Evolutionary conservation across 2,329 filamentous ascomycete genomes (phyloP), one percentile per base, ranked within the genome.

Genomic region (Pezicula carpinea): DNA sequence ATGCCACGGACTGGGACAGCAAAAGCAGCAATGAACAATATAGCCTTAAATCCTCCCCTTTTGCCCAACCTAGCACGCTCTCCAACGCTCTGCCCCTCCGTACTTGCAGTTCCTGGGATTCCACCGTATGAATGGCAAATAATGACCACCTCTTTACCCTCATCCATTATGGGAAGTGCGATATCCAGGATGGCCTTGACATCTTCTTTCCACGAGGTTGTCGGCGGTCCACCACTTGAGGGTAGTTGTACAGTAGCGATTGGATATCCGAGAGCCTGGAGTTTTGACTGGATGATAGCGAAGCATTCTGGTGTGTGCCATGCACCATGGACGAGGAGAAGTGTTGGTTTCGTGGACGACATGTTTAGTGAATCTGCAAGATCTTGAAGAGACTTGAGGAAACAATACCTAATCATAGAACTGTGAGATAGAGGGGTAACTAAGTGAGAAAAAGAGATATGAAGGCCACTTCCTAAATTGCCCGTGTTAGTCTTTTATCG

Each of bases 91-190:
- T 66, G 53, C 0, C 65, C 66, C 8, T 59, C 56, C 1, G 64
- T 52, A 13, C 59, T 63, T 41, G 64, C 60, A 4, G 60, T 57
- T 2, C 55, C 60, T 1, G 67, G 53, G 0, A 66, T 56, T 10
- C 66, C 67, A 10, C 64, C 60, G 57, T 67, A 70, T 17, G 62
- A 67, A 42, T 71, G 68, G 5, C 61, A 53, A 11, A 68, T 44
- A 4, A 69, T 50, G 2, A 69, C 44, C 10, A 70, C 62, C 22
- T 69, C 62, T n/a, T 46, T 44, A 3, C 50, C 47, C n/a, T 43
- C 41, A 34, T 47, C 47, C 18, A 52, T 17, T 10, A 52, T 10
- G 6, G 40, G 43, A 3, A 39, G 1, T 5, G 44, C 32, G 3
- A 42, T 23, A 14, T 47, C 18, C 5, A 47, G 43, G n/a, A 52